phyloP scores from a whole-genome alignment of 164 flowering plant species.

The Magnolia changhungtana region DNA sequence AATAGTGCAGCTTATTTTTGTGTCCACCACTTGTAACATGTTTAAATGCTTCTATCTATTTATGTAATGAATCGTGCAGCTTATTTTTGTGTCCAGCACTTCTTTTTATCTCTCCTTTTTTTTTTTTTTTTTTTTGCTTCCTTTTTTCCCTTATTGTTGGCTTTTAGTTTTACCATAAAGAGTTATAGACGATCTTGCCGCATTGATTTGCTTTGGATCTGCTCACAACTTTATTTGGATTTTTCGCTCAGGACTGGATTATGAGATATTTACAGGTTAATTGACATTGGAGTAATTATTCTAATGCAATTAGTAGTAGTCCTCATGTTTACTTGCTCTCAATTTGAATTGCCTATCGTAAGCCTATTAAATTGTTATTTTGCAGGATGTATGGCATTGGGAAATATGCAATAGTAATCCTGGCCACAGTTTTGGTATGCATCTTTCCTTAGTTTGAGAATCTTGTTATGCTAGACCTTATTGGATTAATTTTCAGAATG shows the following conservation, averaged over 20 bases:
- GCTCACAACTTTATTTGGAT: not conserved
- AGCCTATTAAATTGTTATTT: not conserved
- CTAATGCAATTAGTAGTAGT: not conserved
- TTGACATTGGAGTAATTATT: not conserved
- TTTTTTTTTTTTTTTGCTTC: not conserved
- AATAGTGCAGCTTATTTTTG: too few species aligned
- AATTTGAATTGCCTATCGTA: not conserved
- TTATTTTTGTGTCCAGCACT: too few species aligned
- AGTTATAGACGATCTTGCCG: not conserved
- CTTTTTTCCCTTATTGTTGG: too few species aligned
- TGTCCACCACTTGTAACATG: too few species aligned
- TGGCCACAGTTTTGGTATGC: slow-evolving; percentile 96
- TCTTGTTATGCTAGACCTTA: not conserved
- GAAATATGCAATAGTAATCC: slow-evolving; percentile 96
- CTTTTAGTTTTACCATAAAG: too few species aligned
- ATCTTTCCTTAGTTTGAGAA: not conserved
- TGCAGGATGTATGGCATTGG: slow-evolving; percentile 98
- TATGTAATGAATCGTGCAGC: too few species aligned
- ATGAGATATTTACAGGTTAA: not conserved
- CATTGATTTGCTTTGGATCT: not conserved
- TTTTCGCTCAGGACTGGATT: not conserved
- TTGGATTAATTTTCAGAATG: not conserved
- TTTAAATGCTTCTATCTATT: too few species aligned
- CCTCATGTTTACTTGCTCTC: not conserved
- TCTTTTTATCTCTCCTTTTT: too few species aligned